Conservation (phyloP, 768 basidiomycete species). For the Phylloporus rhodoxanthus region DNA sequence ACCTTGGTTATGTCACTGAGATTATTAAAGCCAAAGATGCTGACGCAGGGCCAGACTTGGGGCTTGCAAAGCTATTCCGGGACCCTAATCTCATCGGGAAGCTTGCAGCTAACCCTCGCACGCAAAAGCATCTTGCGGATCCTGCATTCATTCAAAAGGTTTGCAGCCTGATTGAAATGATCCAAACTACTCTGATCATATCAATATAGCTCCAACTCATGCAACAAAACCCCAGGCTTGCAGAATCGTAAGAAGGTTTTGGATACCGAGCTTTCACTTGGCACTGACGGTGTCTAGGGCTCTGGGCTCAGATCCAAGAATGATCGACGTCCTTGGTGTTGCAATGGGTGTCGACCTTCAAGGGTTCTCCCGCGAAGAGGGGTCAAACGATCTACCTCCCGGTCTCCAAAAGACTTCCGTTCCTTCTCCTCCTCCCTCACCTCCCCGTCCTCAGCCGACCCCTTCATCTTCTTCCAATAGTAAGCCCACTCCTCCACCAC, state of each 20-base stretch:
- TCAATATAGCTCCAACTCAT: slow-evolving; percentile 50
- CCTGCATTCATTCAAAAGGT: slow-evolving; percentile 74
- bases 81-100: slow-evolving; percentile 83
- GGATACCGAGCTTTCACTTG: background rate
- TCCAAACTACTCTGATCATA: background rate
- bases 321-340: slow-evolving; percentile 91
- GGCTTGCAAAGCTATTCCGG: slow-evolving; percentile 70
- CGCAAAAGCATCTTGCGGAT: slow-evolving; percentile 77
- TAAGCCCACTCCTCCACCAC: slow-evolving; percentile 36
- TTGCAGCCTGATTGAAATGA: background rate
- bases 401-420: slow-evolving; percentile 36
- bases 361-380: slow-evolving; percentile 78
- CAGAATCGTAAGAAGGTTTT: slow-evolving; percentile 42
- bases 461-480: slow-evolving; percentile 39
- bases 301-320: slow-evolving; percentile 70
- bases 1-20: slow-evolving; percentile 2
- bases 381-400: slow-evolving; percentile 72
- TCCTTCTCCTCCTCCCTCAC: slow-evolving; percentile 20
- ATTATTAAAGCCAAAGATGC: slow-evolving; percentile 31
- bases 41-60: slow-evolving; percentile 41
- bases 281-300: slow-evolving; percentile 34
- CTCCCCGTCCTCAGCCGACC: slow-evolving; percentile 28
- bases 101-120: slow-evolving; percentile 82
- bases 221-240: slow-evolving; percentile 64
- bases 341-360: slow-evolving; percentile 92